Evolutionary conservation across 805 yeast species (phyloP), one percentile per base, ranked within the genome.

Genomic region (Priceomyces fermenticarens): DNA sequence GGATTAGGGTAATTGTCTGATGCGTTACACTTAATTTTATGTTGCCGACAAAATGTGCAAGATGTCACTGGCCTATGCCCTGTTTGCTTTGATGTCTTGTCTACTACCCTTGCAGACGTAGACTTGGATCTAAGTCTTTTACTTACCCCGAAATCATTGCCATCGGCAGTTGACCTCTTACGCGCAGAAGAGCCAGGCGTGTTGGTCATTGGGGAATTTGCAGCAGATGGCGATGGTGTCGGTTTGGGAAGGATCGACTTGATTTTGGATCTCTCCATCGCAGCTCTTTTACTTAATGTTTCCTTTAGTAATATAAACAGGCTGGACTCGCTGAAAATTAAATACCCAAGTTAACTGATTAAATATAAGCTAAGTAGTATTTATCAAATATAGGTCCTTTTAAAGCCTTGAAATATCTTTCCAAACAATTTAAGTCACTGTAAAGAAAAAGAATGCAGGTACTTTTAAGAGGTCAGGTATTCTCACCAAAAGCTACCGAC

Each of bases 11-110:
- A 85, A 47, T 83, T 79, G 15, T 85, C 90, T 2, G 88, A 77
- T 1, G 97, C 97, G 57, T 90, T 88, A 63, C 97, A 90, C 57
- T 85, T 85, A 60, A 90, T 88, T 62, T 90, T 90, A 60, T 89
- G 97, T 58, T 90, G 97, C 38, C 97, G 78, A 57, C 97, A 90
- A 58, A 88, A 93, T 0, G 96, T 87, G 58, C 97, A 90, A 3
- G 96, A 85, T 0, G 96, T 88, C 1, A 89, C 95, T 0, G 96
- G 96, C 41, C 97, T 67, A 54, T 86, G 91, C 12, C 71, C 71
- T 1, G 71, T 59, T 41, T 60, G 65, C 45, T 62, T 63, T 34
- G 55, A 32, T 10, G 48, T 13, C 15, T 31, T 39, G 27, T 41
- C 30, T 29, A 30, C 16, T 30, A 25, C 15, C 35, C 31, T 34